Percentiles rank a stretch among this genome's conserved stretches.
phyloP scores from a whole-genome alignment of 2,329 filamentous ascomycete genomes.

The Alternaria metachromatica region DNA sequence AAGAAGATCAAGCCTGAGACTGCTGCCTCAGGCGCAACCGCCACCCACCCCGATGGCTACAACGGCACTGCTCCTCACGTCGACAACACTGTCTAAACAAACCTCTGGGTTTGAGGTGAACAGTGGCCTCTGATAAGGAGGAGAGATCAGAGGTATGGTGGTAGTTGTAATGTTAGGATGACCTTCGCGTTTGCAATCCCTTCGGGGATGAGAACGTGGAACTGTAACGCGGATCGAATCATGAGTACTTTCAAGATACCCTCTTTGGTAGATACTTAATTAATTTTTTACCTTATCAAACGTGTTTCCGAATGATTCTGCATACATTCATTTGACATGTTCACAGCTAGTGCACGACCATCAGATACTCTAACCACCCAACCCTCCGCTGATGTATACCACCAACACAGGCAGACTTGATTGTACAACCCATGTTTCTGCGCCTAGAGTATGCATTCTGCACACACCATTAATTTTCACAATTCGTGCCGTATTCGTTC shows the following conservation, averaged over 20 bases:
- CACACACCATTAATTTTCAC: not conserved
- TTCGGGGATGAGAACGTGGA: not conserved
- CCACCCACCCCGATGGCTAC: not conserved
- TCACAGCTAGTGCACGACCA: not conserved
- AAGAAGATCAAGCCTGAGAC: constrained; percentile 28
- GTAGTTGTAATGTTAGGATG: not conserved
- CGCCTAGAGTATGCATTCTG: too few relatives aligned
- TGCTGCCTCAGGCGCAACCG: not conserved
- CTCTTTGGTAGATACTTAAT: not conserved
- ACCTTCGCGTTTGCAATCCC: not conserved
- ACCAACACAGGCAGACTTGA: not conserved
- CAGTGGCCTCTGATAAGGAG: not conserved
- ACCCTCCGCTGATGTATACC: not conserved
- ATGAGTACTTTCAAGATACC: not conserved
- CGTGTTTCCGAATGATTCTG: not conserved
- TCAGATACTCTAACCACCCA: not conserved
- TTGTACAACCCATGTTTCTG: not conserved
- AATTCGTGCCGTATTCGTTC: not conserved
- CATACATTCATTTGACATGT: not conserved
- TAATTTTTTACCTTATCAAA: not conserved
- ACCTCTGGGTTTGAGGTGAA: not conserved
- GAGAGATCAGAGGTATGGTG: not conserved
- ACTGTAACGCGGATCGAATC: not conserved
- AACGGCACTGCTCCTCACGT: not conserved
- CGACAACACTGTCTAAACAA: not conserved